These are phyloP conservation scores for Aegle marmelos DNA, from an alignment of 345 rosid genomes.

Conservation along the genomic window DNA sequence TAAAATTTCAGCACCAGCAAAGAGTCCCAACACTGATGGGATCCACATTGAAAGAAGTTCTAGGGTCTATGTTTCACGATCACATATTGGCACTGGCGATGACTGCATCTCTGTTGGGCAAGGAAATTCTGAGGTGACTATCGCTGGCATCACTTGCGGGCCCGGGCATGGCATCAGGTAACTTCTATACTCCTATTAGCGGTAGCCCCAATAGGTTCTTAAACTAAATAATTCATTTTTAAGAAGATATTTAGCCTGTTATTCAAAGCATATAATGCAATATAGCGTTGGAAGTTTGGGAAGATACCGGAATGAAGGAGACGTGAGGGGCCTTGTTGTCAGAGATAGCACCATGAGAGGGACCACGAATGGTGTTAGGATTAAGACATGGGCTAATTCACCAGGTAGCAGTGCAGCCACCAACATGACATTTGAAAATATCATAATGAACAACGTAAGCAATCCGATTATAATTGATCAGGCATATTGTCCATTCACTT, in stretches of 20 bases:
- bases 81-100: conserved; percentile 25
- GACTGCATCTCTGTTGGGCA: conserved; percentile 33
- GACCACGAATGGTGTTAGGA: conserved; percentile 52
- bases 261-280: background rate
- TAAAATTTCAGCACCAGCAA: conserved; percentile 24
- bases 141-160: conserved; percentile 31
- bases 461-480: conserved; percentile 63
- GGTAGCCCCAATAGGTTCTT: no score
- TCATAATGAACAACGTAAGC: conserved; percentile 44
- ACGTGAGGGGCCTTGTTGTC: conserved; percentile 46
- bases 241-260: background rate
- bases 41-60: conserved; percentile 30
- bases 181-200: background rate
- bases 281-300: conserved; percentile 59
- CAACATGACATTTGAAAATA: conserved; percentile 54
- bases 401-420: conserved; percentile 52
- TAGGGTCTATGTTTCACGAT: conserved; percentile 16
- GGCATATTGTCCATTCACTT: conserved; percentile 48
- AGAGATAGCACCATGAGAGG: conserved; percentile 45
- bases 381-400: conserved; percentile 66
- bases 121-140: conserved; percentile 25
- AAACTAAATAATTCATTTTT: background rate
- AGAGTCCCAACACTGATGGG: conserved; percentile 34
- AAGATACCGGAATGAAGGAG: conserved; percentile 46
- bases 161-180: conserved; percentile 47